Evolutionary conservation across 1,284 basidiomycete species (phyloP), one percentile per base, ranked within the genome.

Genomic region (Ustilago cynodontis): DNA sequence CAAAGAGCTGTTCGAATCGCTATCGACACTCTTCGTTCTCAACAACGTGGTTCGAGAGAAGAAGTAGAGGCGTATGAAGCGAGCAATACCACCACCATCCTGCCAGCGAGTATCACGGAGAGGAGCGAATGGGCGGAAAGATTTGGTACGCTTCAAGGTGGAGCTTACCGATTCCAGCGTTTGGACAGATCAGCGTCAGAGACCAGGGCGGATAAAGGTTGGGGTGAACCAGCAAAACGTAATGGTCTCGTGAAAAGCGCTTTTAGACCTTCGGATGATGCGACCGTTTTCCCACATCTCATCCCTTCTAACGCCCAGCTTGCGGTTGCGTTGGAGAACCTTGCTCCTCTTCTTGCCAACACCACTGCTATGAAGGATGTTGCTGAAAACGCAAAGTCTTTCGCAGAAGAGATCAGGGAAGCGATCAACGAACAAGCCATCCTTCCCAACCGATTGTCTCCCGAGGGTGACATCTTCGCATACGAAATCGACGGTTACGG

Each of bases 401-500:
- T 80, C 28, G 71, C 78, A 10, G 20, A 31, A 3, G 77, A 80
- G 33, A 69, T 80, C 26, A 49, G 73, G 0, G 14, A 31, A 1
- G 71, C 75, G 0, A 80, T 80, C 29, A 33, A 50, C 24, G 26
- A 62, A 5, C 53, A 65, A 28, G 78, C 77, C 8, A 54, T 80
- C 9, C 51, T 55, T 3, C 59, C 64, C 39, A 67, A 68, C 49
- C 60, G 51, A 3, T 54, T 64, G 16, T 29, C 69, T 22, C 35
- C 43, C 2, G 60, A 52, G 8, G 72, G 72, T 8, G 51, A 62
- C 11, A 73, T 84, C 22, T 83, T 73, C 26, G 81, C 82, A 0
- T 84, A 77, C 53, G 82, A 84, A 56, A 68, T 83, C 31, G 82
- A 84, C 63, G 82, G 82, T 6, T 82, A 70, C 33, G 81, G 79